Evolutionary conservation across 768 basidiomycete species (phyloP).

Genomic region (Tubosaeta sp.): DNA sequence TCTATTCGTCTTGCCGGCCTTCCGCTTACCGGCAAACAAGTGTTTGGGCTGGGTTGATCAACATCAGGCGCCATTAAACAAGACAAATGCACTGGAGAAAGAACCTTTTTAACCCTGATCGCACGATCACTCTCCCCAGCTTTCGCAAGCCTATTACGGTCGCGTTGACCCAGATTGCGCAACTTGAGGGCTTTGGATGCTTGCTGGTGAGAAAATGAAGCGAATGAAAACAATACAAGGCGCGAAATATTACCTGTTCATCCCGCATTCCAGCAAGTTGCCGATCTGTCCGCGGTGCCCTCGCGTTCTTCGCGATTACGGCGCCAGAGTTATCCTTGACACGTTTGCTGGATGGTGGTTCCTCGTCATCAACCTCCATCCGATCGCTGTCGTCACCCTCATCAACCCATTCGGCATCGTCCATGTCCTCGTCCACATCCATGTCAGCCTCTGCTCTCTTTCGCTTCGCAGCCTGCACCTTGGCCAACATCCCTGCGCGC

Average conservation of each 20-base stretch:
- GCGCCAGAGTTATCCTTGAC: slow-evolving; percentile 59
- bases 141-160: slow-evolving; percentile 82
- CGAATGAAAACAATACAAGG: neutral
- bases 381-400: slow-evolving; percentile 44
- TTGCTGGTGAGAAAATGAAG: slow-evolving; percentile 49
- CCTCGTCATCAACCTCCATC: slow-evolving; percentile 54
- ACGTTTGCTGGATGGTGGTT: slow-evolving; percentile 52
- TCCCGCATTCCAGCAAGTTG: slow-evolving; percentile 78
- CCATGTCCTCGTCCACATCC: slow-evolving; percentile 61
- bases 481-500: slow-evolving; percentile 80
- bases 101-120: slow-evolving; percentile 79
- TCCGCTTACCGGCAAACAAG: slow-evolving; percentile 81
- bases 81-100: slow-evolving; percentile 15
- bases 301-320: slow-evolving; percentile 44
- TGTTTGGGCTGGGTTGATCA: slow-evolving; percentile 66
- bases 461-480: slow-evolving; percentile 64
- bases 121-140: slow-evolving; percentile 87
- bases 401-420: slow-evolving; percentile 34
- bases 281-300: slow-evolving; percentile 67
- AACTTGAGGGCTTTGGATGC: slow-evolving; percentile 73
- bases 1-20: slow-evolving; percentile 78
- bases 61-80: neutral
- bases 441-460: slow-evolving; percentile 47
- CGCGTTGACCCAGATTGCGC: slow-evolving; percentile 82
- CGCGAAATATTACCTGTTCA: slow-evolving; percentile 42